Base-by-base conservation (phyloP, 2,329 filamentous ascomycete species). In the Colletotrichum sp. region DNA sequence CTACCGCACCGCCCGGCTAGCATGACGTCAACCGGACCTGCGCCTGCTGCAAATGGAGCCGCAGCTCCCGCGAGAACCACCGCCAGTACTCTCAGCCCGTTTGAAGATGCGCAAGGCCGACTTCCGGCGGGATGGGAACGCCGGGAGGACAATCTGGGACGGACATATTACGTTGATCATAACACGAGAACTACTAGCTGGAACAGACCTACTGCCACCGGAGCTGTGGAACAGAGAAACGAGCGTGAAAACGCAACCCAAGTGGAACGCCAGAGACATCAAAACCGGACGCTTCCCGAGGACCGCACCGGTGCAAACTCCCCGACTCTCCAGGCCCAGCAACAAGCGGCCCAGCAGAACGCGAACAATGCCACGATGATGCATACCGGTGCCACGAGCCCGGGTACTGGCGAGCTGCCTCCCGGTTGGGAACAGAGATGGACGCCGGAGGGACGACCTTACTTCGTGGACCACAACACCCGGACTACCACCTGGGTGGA, bases 401-500 rank as follows among this genome's bases (percentile, higher is more conserved):
- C 96, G 69, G 97, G 97, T 59, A 96, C 95, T 75, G 97, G 97
- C 77, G 97, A 99, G 86, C 92, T 99, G 76, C 97, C 97, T 52
- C 93, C 96, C 25, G 95, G 96, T 32, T 99, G 97, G 97, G 97
- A 99, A 85, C 96, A 98, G 84, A 91, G 97, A 80, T 96, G 95
- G 86, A 99, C 97, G 0, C 96, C 97, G 0, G 97, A 99, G 88
- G 96, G 96, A 32, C 92, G 97, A 67, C 91, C 96, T 11, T 99
- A 99, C 86, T 99, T 98, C 85, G 97, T 99, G 66, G 97, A 99
- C 83, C 97, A 99, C 86, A 99, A 98, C 84, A 98, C 97, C 12
- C 92, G 97, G 78, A 98, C 97, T 2, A 99, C 97, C 0, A 98
- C 97, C 1, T 99, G 97, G 97, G 97, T 99, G 19, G 97, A 99